A percentile compares a stretch with the other conserved stretches of the same genome.
phyloP scores from a whole-genome alignment of 2,329 filamentous ascomycete genomes.

The Dryadomyces quercus-mongolicae region DNA sequence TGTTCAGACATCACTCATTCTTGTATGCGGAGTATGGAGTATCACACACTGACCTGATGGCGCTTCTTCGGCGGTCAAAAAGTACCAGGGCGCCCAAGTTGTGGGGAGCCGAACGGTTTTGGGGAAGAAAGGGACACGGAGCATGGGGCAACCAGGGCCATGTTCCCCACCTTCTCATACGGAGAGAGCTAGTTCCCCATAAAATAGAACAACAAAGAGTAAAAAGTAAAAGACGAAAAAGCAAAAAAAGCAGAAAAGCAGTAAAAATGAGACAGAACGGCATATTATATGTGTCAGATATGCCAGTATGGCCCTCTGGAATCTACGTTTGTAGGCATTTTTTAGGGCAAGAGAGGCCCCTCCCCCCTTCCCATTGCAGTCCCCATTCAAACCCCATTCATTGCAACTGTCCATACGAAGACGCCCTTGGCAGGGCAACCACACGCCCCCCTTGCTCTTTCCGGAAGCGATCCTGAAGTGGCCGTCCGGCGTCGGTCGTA shows the following conservation, averaged over 20 bases:
- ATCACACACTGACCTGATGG: neutral
- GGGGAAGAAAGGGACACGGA: neutral
- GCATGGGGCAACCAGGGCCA: too few relatives aligned
- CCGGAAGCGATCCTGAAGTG: neutral
- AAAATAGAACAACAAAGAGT: neutral
- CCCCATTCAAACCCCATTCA: too few relatives aligned
- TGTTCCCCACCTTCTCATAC: too few relatives aligned
- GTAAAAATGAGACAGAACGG: neutral
- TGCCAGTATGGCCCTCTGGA: too few relatives aligned
- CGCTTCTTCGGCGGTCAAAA: neutral
- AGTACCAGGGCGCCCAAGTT: neutral
- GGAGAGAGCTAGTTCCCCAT: neutral
- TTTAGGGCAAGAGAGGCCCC: too few relatives aligned
- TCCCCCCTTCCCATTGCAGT: too few relatives aligned
- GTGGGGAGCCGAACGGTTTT: neutral
- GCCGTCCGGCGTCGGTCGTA: slow-evolving; percentile 1
- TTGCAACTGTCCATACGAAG: neutral
- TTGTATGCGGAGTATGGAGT: neutral
- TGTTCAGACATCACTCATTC: neutral
- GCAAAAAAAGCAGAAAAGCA: neutral
- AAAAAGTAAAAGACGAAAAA: neutral
- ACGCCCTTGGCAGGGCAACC: neutral
- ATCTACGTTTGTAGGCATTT: too few relatives aligned
- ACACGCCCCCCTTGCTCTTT: neutral
- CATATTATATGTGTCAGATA: neutral